These are phyloP conservation scores for Cercophora sp. DNA, from an alignment of 495 filamentous ascomycete species.

Conservation along the genomic window DNA sequence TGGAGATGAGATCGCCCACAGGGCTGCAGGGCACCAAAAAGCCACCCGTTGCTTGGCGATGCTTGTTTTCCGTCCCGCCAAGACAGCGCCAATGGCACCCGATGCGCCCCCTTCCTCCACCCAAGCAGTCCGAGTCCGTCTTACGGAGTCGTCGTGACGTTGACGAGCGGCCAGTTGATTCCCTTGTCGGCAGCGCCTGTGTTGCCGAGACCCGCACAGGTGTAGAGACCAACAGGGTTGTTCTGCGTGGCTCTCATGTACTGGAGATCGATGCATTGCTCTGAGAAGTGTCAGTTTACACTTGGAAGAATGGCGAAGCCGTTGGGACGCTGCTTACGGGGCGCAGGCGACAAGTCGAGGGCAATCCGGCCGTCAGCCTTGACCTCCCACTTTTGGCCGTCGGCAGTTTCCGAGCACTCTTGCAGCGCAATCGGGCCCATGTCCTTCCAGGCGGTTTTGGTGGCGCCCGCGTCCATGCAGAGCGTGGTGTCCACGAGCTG, in stretches of 20 bases:
- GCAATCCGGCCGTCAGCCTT: slow-evolving; percentile 48
- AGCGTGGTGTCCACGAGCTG: slow-evolving; percentile 42
- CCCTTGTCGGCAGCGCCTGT: slow-evolving; percentile 49
- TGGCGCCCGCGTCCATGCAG: slow-evolving; percentile 48
- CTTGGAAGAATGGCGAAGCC: background rate
- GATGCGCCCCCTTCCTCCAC: background rate
- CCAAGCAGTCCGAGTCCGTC: background rate
- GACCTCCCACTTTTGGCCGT: slow-evolving; percentile 44
- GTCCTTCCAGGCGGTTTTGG: slow-evolving; percentile 50
- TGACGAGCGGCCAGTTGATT: slow-evolving; percentile 49
- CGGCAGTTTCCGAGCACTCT: slow-evolving; percentile 38
- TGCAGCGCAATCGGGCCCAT: slow-evolving; percentile 45
- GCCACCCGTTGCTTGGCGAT: slow-evolving; percentile 9
- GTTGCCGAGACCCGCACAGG: slow-evolving; percentile 46
- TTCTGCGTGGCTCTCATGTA: slow-evolving; percentile 48
- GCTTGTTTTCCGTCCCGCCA: background rate
- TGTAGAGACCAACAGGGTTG: slow-evolving; percentile 51
- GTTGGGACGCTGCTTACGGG: slow-evolving; percentile 28
- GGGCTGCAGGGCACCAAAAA: background rate
- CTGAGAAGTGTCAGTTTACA: slow-evolving; percentile 24
- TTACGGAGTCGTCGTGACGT: slow-evolving; percentile 23
- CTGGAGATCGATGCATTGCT: slow-evolving; percentile 50
- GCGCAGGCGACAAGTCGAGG: slow-evolving; percentile 34
- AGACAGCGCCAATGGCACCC: background rate
- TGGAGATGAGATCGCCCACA: no score